Base-by-base conservation (phyloP, 2,329 filamentous ascomycete species). In the Elsinoe ampelina region DNA sequence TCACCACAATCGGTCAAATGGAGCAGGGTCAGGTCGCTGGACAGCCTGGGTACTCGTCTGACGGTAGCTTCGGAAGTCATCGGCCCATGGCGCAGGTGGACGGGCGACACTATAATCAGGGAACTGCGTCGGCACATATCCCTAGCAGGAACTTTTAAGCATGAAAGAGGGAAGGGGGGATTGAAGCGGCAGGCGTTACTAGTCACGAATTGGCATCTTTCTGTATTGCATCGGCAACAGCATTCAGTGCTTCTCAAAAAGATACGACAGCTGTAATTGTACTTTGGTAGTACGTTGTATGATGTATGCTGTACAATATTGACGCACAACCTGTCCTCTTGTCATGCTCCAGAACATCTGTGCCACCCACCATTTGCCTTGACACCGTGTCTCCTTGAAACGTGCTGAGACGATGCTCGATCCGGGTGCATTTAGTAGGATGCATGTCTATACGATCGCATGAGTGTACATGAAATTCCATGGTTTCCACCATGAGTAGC, bases 1-100 rank as follows among this genome's bases (percentile, higher is more conserved):
- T 61, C 55, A 70, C 63, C 6, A 69, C 66, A 5, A 68, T 60
- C 1, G 64, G 68, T n/a, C 72, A 74, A 41, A 72, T 71, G 56
- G 74, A 73, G 17, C 70, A 70, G 0, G 68, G 38, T 10, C 62
- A 67, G 19, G 50, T 55, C 38, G 65, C 65, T 13, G 63, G 66
- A 1, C 41, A 60, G 45, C 32, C 50, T 34, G 42, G 56, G 48
- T 57, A 54, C 39, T 50, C 42, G 47, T 61, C 61, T 3, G 19
- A 58, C 39, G 57, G 59, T 54, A 59, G 61, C 58, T 61, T 64
- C 43, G 62, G 60, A 22, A 62, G 61, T 55, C 57, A 60, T 34
- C 57, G 62, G 47, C 61, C 64, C 6, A 63, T 65, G 54, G 47
- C 34, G 10, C 17, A 58, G 22, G 19, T 13, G 5, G 48, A 56